These are phyloP conservation scores for Oxyria digyna DNA, from an alignment of 148 eudicot genomes.

Conservation along the genomic window DNA sequence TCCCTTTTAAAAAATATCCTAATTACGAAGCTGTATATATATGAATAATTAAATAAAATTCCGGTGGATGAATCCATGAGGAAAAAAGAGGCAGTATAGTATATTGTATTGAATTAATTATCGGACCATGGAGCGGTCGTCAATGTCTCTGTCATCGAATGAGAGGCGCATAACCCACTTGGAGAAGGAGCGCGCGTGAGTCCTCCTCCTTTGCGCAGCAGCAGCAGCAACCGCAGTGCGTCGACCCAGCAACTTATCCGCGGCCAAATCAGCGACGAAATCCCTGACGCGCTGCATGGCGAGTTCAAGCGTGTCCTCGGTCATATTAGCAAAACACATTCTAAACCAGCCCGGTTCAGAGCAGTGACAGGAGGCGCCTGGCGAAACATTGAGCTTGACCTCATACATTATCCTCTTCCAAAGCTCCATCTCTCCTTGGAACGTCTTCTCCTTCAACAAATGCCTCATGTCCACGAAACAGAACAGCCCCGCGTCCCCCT, in stretches of 20 bases:
- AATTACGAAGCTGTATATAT: background rate
- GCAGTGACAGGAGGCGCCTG: slow-evolving; percentile 78
- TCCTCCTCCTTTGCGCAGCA: slow-evolving; percentile 17
- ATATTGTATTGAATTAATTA: background rate
- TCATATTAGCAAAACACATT: slow-evolving; percentile 64
- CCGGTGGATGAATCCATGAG: background rate
- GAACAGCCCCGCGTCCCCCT: slow-evolving; percentile 35
- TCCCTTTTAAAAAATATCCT: background rate
- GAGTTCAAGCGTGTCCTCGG: slow-evolving; percentile 30
- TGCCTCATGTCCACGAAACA: slow-evolving; percentile 67
- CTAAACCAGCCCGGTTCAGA: slow-evolving; percentile 80
- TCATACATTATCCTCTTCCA: slow-evolving; percentile 61
- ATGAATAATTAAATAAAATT: background rate
- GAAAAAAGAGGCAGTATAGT: background rate
- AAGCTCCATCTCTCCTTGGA: slow-evolving; percentile 49
- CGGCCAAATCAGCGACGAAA: slow-evolving; percentile 17
- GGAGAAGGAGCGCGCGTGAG: slow-evolving; percentile 37
- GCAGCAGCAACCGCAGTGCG: background rate
- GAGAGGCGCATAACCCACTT: slow-evolving; percentile 85
- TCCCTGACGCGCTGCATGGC: slow-evolving; percentile 47
- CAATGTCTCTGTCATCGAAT: slow-evolving; percentile 28
- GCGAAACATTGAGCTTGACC: slow-evolving; percentile 54
- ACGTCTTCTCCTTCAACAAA: slow-evolving; percentile 30
- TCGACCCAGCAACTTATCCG: background rate
- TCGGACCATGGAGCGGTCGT: slow-evolving; percentile 15